Evolutionary conservation across 208 protist species (phyloP), one percentile per base, ranked within the genome.

Genomic region (Naegleria fowleri): DNA sequence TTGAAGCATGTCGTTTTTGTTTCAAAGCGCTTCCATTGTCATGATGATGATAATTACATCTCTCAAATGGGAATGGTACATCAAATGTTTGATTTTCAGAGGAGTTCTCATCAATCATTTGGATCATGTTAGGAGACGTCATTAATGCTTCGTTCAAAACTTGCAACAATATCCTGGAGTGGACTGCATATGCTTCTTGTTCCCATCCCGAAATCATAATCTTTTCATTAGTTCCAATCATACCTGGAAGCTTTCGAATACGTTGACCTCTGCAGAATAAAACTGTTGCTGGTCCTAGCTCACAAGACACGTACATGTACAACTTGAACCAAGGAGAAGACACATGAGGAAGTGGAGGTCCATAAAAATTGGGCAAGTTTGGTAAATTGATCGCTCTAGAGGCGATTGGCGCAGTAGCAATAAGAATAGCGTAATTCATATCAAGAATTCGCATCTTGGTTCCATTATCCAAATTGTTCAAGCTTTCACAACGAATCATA

Each of bases 381-480:
- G 90, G 39, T 43, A 93, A 38, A 86, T 6, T 93, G 0, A 93
- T 55, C 22, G 92, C n/a, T 13, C 48, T 40, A 22, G 55, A 25
- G 19, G 39, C 25, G 16, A 93, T 41, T 43, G 59, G 92, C 25
- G 92, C 79, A 33, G 92, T 93, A 4, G 91, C 29, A 48, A 93
- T 90, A 33, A 93, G 41, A 51, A 88, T 51, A 52, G 55, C 3
- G 93, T 97, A 98, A 92, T 97, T 96, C 19, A 95, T 92, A n/a
- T 93, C 95, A 4, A 98, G 94, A 75, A 98, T 92, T 41, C 95
- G 95, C 91, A 95, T 96, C 15, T 95, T 95, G 83, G 96, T 97
- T 15, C 93, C 95, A 48, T 95, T 93, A 91, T 98, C 96, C 79
- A 97, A 92, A 91, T 96, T 95, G 91, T 97, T 97, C 51, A 98